Evolutionary conservation across 768 basidiomycete genomes (phyloP), one percentile per base, ranked within the genome.

Genomic region (Hericium coralloides): DNA sequence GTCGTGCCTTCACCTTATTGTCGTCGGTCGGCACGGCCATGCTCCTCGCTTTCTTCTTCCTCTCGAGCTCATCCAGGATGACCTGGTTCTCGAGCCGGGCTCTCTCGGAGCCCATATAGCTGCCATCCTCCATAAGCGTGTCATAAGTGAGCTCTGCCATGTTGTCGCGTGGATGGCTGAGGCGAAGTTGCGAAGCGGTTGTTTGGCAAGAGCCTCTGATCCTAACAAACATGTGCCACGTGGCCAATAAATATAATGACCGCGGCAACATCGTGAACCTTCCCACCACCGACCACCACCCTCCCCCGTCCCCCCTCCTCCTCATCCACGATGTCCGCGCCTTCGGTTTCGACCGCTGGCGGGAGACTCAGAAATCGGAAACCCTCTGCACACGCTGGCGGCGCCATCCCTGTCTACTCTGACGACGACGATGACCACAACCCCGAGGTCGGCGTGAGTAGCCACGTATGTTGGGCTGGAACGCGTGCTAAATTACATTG

Each of bases 21-120:
- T 98, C 97, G 71, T 98, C 95, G 7, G 97, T 99, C 8, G 97
- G 97, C 10, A 98, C 93, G 7, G 95, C 97, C 73, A 98, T 82
- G 58, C 79, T 86, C 61, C 97, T 80, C 12, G 95, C 89, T 65
- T 92, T 88, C 78, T 97, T 97, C 79, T 95, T 97, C 62, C 95
- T 82, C 68, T 99, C 97, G n/a, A 99, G 83, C 71, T 97, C 94
- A 67, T 92, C 90, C 49, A 98, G 78, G 54, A 98, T 83, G 61
- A 87, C 87, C 66, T 88, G 85, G 74, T 93, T 92, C 70, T 91
- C 89, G 53, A 84, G 68, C 63, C 82, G 78, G 56, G 88, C 89
- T 43, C 89, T 74, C 61, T 92, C 89, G 12, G 87, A 79, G 58
- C 85, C 84, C 20, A 82, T 67, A 64, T 87, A 88, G 67, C 82